Conservation (phyloP, 225 moss, liverwort and hornwort species). For the Sphagnum tenellum region DNA sequence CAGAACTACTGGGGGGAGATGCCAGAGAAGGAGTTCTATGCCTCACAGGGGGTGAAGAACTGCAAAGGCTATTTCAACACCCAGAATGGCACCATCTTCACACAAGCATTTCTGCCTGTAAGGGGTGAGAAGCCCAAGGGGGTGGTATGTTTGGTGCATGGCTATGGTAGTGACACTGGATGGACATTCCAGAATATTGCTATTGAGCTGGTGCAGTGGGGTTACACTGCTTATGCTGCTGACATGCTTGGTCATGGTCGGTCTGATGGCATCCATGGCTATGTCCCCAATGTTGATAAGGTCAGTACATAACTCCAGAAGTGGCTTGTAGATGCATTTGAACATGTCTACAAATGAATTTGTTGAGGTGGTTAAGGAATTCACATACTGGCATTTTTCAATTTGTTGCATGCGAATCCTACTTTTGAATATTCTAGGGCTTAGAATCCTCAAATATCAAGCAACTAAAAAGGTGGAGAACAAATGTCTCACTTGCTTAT, state of each 20-base stretch:
- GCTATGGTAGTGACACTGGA: constrained; percentile 49
- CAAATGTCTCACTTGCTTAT: too few species aligned
- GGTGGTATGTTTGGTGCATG: constrained; percentile 58
- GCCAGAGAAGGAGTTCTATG: constrained; percentile 54
- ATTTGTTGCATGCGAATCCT: too few species aligned
- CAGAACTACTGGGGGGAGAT: constrained; percentile 54
- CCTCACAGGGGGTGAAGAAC: constrained; percentile 42
- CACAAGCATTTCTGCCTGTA: constrained; percentile 45
- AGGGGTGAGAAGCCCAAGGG: constrained; percentile 25
- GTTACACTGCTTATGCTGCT: constrained; percentile 50
- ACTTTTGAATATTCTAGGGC: too few species aligned
- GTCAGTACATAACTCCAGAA: constrained; percentile 3
- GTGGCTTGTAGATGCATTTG: too few species aligned
- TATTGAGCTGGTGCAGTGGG: constrained; percentile 39
- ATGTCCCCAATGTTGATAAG: constrained; percentile 38
- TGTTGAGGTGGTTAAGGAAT: too few species aligned
- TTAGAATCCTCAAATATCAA: too few species aligned
- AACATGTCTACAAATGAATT: too few species aligned
- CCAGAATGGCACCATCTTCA: constrained; percentile 47
- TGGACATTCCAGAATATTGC: constrained; percentile 52
- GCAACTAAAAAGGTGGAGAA: too few species aligned
- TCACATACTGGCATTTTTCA: too few species aligned
- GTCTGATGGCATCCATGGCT: constrained; percentile 46
- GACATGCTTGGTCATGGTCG: constrained; percentile 75
- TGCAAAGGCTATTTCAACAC: constrained; percentile 29